Base-by-base conservation (phyloP, 2,329 filamentous ascomycete genomes). In the Chaetomium strumarium region DNA sequence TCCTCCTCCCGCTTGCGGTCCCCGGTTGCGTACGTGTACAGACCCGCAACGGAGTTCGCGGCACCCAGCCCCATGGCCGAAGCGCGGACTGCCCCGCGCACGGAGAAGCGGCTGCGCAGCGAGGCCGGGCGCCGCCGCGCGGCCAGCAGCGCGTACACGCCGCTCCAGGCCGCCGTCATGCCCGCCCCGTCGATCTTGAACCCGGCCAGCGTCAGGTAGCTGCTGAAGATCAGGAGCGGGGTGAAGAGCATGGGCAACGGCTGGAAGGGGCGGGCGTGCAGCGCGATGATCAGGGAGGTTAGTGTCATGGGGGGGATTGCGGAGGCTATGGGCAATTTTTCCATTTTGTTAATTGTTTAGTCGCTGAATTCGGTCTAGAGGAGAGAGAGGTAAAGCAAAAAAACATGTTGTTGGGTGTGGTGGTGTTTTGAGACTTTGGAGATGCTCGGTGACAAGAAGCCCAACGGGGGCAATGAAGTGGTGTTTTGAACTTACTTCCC, bases 171-270 rank as follows among this genome's bases (percentile, higher is more conserved):
- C 48, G 76, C 76, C 0, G 76, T 73, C 52, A 82, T 67, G 46
- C 78, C 80, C 2, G 79, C 80, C 52, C 73, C 73, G 63, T 80
- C 79, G 47, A 76, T 79, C 55, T 74, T 75, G 68, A 77, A 81
- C 53, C 79, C 79, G 17, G 79, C 77, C 7, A 83, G 73, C 65
- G 80, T 81, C 62, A 81, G 73, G 68, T 83, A 83, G 63, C 73
- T 76, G 49, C 74, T 71, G 67, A 82, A 80, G 51, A 80, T 66
- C 31, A 82, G 73, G 24, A 77, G 70, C 20, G 76, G 75, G n/a
- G 71, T 66, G 63, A 79, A 72, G 46, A 72, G 60, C 62, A 81
- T 71, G 34, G 79, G 76, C 3, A 79, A 66, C 12, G 69, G 59
- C 58, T 77, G 75, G 45, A 79, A 64, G 33, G 80, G 80, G 2